Conservation (phyloP, 2,329 filamentous ascomycete genomes). For the Beauveria asiatica region DNA sequence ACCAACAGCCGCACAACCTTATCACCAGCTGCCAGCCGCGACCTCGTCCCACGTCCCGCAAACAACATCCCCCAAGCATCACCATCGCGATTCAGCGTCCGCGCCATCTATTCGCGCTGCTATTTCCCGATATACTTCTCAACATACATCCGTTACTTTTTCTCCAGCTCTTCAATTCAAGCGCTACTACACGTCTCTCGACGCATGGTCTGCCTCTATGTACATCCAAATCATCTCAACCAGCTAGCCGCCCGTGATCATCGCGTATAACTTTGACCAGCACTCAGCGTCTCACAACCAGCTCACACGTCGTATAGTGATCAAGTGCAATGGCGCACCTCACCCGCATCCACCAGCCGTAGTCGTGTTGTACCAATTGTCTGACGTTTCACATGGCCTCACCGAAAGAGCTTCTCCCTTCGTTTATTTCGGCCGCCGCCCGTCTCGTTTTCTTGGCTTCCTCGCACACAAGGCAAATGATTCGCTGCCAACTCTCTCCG, state of each 20-base stretch:
- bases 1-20: not conserved
- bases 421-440: not conserved
- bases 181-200: not conserved
- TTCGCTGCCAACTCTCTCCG: not conserved
- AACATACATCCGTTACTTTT: not conserved
- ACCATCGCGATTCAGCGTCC: not conserved
- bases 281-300: not conserved
- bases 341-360: not conserved
- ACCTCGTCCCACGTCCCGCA: not conserved
- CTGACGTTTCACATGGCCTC: constrained; percentile 5
- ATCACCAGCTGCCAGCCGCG: not conserved
- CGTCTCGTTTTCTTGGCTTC: not conserved
- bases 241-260: not conserved
- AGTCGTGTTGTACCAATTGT: not conserved
- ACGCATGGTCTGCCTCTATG: not conserved
- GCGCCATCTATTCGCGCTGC: not conserved
- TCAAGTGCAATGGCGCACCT: not conserved
- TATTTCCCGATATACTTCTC: not conserved
- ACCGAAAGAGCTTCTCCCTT: not conserved
- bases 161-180: not conserved
- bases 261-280: not conserved
- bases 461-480: not conserved
- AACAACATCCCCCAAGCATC: not conserved
- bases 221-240: not conserved
- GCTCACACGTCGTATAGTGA: not conserved